Base-by-base conservation (phyloP, 2,329 filamentous ascomycete species). In the Bipolaris sorokiniana region DNA sequence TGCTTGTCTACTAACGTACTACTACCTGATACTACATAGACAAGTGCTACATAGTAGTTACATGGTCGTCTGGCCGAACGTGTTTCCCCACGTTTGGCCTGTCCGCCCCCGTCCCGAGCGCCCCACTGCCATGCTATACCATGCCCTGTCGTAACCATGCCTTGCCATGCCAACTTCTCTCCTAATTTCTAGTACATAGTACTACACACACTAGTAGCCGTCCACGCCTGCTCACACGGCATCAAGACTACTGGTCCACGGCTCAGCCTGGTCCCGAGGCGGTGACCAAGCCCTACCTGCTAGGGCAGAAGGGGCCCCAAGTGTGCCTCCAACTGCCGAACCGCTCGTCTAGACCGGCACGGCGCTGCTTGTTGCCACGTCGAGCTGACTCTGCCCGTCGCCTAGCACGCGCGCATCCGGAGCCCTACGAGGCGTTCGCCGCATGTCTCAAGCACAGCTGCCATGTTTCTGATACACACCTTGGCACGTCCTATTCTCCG, bases 31-130 rank as follows among this genome's bases (percentile, higher is more conserved):
- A 22, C n/a, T n/a, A n/a, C n/a, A 22, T 22, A 22, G 22, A 5
- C 22, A n/a, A 22, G 22, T 22, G 5, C 22, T 22, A 22, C 22
- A 22, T 22, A 22, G n/a, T n/a, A n/a, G n/a, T 5, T 3, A 22
- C 22, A 22, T 22, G 22, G 22, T 22, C 22, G 22, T 22, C 22
- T 22, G 22, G n/a, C n/a, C n/a, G n/a, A n/a, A n/a, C 65, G 66
- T 68, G 67, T 45, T 71, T 72, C 69, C 71, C 71, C 71, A 73
- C 69, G 71, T 68, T 68, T 63, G 61, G 63, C 64, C 59, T 64
- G 61, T 63, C 59, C 65, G 62, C 62, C 48, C 53, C 64, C 67
- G 63, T 65, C 60, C 59, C 65, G 68, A 56, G 45, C 63, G 68
- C 51, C 67, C 63, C 66, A 67, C 66, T 51, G 36, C 15, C 36